Conservation (phyloP, 805 yeast genomes). For the Metschnikowia santaceciliae region DNA sequence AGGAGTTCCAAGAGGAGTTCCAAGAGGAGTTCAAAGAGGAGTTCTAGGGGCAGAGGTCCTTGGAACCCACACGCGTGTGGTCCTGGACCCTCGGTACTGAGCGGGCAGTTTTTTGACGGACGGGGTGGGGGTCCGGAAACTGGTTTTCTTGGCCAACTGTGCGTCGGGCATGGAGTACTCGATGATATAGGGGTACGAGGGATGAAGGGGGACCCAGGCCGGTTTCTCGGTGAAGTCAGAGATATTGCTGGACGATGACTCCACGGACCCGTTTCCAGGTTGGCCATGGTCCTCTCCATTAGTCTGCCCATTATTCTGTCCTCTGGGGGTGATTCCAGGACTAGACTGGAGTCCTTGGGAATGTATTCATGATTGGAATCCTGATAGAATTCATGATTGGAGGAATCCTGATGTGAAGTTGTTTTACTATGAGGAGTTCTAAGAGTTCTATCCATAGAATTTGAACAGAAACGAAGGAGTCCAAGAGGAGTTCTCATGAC, state of each 20-base stretch:
- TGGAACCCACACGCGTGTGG: constrained; percentile 10
- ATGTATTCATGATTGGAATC: too few relatives aligned
- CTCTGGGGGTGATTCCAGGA: background rate
- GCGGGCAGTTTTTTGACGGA: background rate
- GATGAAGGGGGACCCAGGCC: background rate
- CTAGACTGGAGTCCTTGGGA: background rate
- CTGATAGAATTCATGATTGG: too few relatives aligned
- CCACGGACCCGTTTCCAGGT: background rate
- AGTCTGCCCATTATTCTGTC: too few relatives aligned
- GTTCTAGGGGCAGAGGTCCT: too few relatives aligned
- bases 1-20: too few relatives aligned
- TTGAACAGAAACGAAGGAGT: too few relatives aligned
- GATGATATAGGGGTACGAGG: constrained; percentile 2
- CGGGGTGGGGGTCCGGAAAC: background rate
- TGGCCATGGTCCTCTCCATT: too few relatives aligned
- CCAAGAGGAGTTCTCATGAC: too few relatives aligned
- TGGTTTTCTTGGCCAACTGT: background rate
- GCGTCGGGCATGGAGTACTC: background rate
- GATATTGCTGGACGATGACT: background rate
- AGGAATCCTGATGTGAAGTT: too few relatives aligned
- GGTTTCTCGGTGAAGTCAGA: background rate
- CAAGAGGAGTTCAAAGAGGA: too few relatives aligned
- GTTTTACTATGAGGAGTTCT: too few relatives aligned
- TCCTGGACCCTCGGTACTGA: constrained; percentile 1
- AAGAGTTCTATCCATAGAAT: too few relatives aligned